These are phyloP conservation scores for Coprinopsis marcescibilis DNA, from an alignment of 768 basidiomycete species.

Conservation along the genomic window DNA sequence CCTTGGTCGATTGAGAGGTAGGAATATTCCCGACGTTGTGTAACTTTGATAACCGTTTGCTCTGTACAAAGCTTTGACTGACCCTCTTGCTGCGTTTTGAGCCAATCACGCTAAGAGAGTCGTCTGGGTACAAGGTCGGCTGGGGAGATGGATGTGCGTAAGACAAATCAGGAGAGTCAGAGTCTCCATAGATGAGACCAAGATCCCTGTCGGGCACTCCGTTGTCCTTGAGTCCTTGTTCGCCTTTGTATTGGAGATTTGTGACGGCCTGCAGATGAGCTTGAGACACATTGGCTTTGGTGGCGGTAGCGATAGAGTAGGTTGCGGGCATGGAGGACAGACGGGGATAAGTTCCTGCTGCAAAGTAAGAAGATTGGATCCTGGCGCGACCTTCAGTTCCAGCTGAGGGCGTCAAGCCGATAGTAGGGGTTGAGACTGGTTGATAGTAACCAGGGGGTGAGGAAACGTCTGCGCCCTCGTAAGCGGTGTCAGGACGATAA, in stretches of 20 bases:
- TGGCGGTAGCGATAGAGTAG: conserved; percentile 30
- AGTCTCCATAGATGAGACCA: conserved; percentile 1
- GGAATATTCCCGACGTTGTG: conserved; percentile 10
- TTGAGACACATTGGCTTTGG: conserved; percentile 23
- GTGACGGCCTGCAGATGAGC: conserved; percentile 15
- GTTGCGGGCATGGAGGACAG: conserved; percentile 40
- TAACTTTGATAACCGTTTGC: conserved; percentile 1
- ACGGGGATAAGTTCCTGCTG: conserved; percentile 48
- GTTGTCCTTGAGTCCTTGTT: neutral
- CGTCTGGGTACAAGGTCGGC: conserved; percentile 65
- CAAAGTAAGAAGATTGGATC: conserved; percentile 66
- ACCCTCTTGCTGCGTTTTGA: conserved; percentile 14
- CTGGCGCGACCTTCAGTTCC: conserved; percentile 49
- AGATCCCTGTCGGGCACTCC: neutral
- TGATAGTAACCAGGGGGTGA: conserved; percentile 34
- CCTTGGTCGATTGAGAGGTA: neutral
- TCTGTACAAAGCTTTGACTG: conserved; percentile 1
- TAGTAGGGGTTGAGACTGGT: conserved; percentile 18
- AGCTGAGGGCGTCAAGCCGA: conserved; percentile 20
- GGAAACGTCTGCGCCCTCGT: conserved; percentile 46
- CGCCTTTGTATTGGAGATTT: too few species aligned
- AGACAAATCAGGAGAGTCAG: conserved; percentile 28
- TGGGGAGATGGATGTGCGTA: conserved; percentile 43
- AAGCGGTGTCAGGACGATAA: conserved; percentile 34
- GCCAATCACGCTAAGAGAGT: conserved; percentile 59